Percentiles rank a stretch among this genome's conserved stretches.
Conservation (phyloP, 306 rosid genomes). For the Quercus alba region DNA sequence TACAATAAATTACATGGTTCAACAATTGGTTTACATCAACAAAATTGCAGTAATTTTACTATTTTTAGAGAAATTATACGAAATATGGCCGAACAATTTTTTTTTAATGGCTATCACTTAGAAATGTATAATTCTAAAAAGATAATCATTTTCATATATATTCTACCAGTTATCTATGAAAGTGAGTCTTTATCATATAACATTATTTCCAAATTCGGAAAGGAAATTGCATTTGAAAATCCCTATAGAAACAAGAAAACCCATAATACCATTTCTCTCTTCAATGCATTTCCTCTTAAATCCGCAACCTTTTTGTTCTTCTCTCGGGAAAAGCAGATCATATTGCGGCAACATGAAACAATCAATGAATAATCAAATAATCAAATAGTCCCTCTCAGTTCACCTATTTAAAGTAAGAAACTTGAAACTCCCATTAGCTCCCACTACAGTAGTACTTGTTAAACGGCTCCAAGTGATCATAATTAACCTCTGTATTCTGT, state of each 20-base stretch:
- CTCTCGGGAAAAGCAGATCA: not conserved
- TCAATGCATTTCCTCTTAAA: slow-evolving; percentile 15
- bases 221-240: not conserved
- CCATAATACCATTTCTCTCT: not conserved
- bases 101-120: too few relatives aligned
- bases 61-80: too few relatives aligned
- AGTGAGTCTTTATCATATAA: too few relatives aligned
- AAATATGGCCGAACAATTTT: rapidly evolving
- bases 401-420: not conserved
- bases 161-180: too few relatives aligned
- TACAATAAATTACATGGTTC: too few relatives aligned
- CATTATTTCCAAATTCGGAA: too few relatives aligned
- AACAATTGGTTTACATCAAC: too few relatives aligned
- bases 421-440: not conserved
- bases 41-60: too few relatives aligned
- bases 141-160: too few relatives aligned
- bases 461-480: slow-evolving; percentile 6
- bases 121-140: too few relatives aligned
- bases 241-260: not conserved
- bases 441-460: not conserved
- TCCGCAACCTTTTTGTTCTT: not conserved
- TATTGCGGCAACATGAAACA: not conserved
- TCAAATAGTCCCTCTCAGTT: too few relatives aligned
- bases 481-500: not conserved
- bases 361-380: too few relatives aligned